Conservation (phyloP, 2,329 filamentous ascomycete genomes). For the Diaporthe humulicola region DNA sequence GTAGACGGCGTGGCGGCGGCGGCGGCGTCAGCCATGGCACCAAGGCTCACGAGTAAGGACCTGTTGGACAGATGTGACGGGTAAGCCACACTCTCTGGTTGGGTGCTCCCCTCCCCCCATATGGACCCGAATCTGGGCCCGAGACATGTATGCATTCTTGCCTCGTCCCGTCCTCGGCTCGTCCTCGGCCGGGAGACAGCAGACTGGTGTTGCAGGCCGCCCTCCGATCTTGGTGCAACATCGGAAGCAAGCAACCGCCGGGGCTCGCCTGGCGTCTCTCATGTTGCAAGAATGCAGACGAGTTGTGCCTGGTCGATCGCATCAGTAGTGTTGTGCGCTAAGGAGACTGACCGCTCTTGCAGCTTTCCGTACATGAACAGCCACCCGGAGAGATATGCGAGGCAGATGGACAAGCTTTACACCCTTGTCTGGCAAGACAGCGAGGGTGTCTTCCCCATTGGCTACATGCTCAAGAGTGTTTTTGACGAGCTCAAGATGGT, state of each 20-base stretch:
- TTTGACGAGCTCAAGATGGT: conserved; percentile 62
- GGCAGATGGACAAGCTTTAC: conserved; percentile 73
- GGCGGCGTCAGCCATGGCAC: conserved; percentile 35
- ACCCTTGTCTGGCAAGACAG: conserved; percentile 74
- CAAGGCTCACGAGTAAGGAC: conserved; percentile 43
- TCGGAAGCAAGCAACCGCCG: conserved; percentile 19
- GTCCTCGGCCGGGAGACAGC: conserved; percentile 8
- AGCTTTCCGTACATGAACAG: conserved; percentile 84
- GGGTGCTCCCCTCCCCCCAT: background rate
- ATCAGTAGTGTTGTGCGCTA: conserved; percentile 19
- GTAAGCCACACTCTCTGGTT: conserved; percentile 41
- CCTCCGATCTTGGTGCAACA: conserved; percentile 25
- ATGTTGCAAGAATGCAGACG: background rate
- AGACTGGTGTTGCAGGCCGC: conserved; percentile 13
- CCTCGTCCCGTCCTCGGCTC: conserved; percentile 15
- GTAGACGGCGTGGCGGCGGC: conserved; percentile 2
- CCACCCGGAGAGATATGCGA: conserved; percentile 67
- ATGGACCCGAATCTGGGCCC: background rate
- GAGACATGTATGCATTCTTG: conserved; percentile 25
- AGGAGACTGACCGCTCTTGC: conserved; percentile 32
- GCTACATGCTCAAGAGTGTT: conserved; percentile 68
- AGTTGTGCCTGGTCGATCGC: background rate
- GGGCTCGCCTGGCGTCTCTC: background rate
- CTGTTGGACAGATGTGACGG: conserved; percentile 44
- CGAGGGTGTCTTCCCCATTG: conserved; percentile 74